Evolutionary conservation across 306 rosid species (phyloP), one percentile per base, ranked within the genome.

Genomic region (Sechiopsis laciniata): DNA sequence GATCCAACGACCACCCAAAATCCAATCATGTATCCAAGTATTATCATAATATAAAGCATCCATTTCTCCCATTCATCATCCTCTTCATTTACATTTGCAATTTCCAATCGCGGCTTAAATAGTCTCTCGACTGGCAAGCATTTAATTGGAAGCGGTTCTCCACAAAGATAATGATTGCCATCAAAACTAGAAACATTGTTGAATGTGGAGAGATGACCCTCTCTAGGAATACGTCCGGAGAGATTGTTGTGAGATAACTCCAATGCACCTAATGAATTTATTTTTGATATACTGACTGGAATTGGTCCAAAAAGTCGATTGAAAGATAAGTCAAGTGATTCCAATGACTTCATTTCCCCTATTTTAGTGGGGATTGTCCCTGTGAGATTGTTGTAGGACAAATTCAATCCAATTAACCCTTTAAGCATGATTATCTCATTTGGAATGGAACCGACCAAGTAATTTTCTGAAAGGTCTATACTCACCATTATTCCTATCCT

Each of bases 51-150:
- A 59, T 53, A 61, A 37, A 78, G 21, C 73, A 35, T 53, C 21
- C 55, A 29, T 56, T 51, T 42, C 53, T 77, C 75, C 15, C 35
- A 53, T 46, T 52, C 17, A 53, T 16, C 65, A 0, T 78, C 76
- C 12, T 78, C 62, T 10, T 77, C 7, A 8, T 17, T 55, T 60
- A 0, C 1, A 13, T 60, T 26, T 2, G 26, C 66, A 0, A 4
- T 76, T 10, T 22, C 29, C 17, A 5, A 32, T 8, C 50, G 26
- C 9, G 22, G 32, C 5, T 63, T n/a, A 14, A 0, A n/a, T 7
- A 54, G 0, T 13, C 14, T 60, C 20, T 14, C 11, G 4, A 37
- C 5, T 5, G 0, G 0, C 2, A 0, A 8, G 2, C 66, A 60
- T 6, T 60, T 26, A 5, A 12, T 0, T 13, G 42, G 19, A 14